Evolutionary conservation across 163 green algal genomes (phyloP), one percentile per base, ranked within the genome.

Genomic region (Volvox carteri): DNA sequence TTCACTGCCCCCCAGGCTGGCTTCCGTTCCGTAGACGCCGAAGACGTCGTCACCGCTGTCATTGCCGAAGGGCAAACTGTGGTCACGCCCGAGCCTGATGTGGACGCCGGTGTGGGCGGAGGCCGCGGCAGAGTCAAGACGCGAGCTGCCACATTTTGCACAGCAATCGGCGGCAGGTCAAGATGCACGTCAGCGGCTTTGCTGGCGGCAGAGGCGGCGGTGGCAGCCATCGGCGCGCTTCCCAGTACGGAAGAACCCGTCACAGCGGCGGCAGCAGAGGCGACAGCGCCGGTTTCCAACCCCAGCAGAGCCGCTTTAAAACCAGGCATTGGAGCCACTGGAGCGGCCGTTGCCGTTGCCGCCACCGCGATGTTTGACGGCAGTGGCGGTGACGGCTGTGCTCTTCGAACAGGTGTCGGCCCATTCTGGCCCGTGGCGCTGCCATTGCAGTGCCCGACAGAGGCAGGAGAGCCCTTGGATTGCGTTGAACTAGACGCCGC

Each of bases 251-350:
- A n/a, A n/a, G n/a, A n/a, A n/a, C n/a, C n/a, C n/a, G n/a, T n/a
- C n/a, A n/a, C n/a, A n/a, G n/a, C n/a, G n/a, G n/a, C n/a, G n/a
- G n/a, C 54, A 19, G 54, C 54, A 30, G 54, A 8, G 8, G 25
- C 28, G 28, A 4, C 28, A 30, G 54, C 54, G 25, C 18, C 18
- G 30, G 41, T 41, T 8, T 76, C 60, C 39, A 58, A n/a, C 46
- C 67, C 83, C 2, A 88, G 48, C 28, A 87, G 80, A 0, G 80
- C 80, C 8, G 80, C 80, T 46, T 79, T 79, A 46, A 87, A 87
- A 33, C 80, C 33, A n/a, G 44, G 70, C 41, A 52, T 39, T 16
- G 68, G 14, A 46, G 74, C 19, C 14, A 41, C 72, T 39, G 72
- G 18, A 60, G 72, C 18, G 16, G 76, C 33, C 23, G 50, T 50